Conservation (phyloP, 768 basidiomycete genomes). For the Russula griseocarnosa region DNA sequence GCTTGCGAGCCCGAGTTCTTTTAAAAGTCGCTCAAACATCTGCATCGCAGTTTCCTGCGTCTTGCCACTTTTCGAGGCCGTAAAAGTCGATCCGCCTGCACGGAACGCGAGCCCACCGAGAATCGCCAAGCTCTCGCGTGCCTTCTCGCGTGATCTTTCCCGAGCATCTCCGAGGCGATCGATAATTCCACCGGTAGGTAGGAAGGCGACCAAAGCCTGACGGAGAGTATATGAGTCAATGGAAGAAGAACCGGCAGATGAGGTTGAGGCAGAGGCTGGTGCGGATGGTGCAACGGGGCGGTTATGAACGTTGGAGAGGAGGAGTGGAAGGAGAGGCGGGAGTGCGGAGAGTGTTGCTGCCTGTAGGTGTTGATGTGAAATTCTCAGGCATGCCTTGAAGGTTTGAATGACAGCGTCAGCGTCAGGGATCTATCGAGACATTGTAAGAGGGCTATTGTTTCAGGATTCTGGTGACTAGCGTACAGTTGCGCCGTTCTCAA, state of each 20-base stretch:
- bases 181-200: constrained; percentile 71
- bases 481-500: constrained; percentile 70
- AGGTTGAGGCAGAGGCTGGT: constrained; percentile 46
- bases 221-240: constrained; percentile 60
- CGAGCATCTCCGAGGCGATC: constrained; percentile 79
- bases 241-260: constrained; percentile 42
- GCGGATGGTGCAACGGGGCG: constrained; percentile 35
- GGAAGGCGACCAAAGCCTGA: constrained; percentile 60
- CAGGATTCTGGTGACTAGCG: constrained; percentile 23
- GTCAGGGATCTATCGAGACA: constrained; percentile 56
- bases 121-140: constrained; percentile 69
- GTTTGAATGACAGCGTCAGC: constrained; percentile 63
- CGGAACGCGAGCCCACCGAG: constrained; percentile 72
- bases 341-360: constrained; percentile 71
- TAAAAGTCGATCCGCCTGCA: constrained; percentile 43
- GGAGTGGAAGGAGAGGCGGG: constrained; percentile 59
- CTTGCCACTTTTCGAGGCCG: constrained; percentile 52
- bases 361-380: constrained; percentile 76
- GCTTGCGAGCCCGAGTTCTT: constrained; percentile 68
- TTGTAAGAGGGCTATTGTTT: constrained; percentile 3
- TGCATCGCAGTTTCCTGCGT: constrained; percentile 63
- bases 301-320: constrained; percentile 43
- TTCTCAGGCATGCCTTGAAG: constrained; percentile 72
- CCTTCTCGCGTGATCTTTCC: constrained; percentile 66
- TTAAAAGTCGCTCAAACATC: constrained; percentile 67